Base-by-base conservation (phyloP, 2,329 filamentous ascomycete genomes). In the Hypocrella siamensis region DNA sequence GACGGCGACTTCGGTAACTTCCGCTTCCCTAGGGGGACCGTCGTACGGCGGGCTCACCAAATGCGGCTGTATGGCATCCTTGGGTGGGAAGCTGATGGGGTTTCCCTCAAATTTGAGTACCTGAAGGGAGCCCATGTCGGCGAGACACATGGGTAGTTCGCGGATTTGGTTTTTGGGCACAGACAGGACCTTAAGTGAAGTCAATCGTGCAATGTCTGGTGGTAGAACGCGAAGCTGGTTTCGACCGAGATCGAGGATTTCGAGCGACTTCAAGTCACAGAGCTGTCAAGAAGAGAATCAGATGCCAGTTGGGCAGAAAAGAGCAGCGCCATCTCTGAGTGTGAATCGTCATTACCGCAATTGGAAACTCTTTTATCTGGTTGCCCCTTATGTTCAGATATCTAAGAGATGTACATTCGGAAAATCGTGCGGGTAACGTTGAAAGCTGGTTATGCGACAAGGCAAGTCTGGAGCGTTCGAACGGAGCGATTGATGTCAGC, bases 91-190 rank as follows among this genome's bases (percentile, higher is more conserved):
- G 36, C 67, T 70, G 36, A 94, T 70, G 7, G 82, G 82, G 44
- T 94, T 94, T 28, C 84, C 84, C 35, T 88, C 80, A 22, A 94
- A 72, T 53, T 93, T 93, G 35, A 96, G 65, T 41, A 92, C 80
- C 49, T 88, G 82, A 36, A 96, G 60, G 34, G 84, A 90, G 35
- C 70, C 76, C 80, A 94, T 93, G 40, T 93, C 85, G 33, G 82
- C 84, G 16, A 96, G 59, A 41, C 82, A 86, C 6, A 81, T 59
- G 2, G 88, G 88, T 14, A 96, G 61, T 42, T 86, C 78, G 40
- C 83, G 76, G 43, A 96, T 83, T 37, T 79, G 73, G 51, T 94
- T 94, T 48, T 81, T 82, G 42, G 82, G 79, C 22, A 94, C 70
- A 3, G 85, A 86, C 33, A 96, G 64, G 12, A 94, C 86, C 48